Evolutionary conservation across 768 basidiomycete genomes (phyloP).

Genomic region (Pleurotus tuber-regium): DNA sequence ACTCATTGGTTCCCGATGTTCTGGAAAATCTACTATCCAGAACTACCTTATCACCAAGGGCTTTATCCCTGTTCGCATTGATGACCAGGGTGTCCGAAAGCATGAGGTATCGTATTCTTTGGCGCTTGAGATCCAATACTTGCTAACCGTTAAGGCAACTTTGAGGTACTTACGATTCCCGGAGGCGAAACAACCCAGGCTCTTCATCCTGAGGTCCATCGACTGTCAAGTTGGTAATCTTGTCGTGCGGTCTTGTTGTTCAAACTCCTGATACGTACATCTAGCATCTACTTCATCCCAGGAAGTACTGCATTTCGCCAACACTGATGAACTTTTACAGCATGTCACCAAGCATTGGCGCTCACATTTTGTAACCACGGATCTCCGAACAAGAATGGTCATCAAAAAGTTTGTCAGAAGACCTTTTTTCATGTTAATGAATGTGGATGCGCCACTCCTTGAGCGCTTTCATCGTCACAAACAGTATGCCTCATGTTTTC

Average conservation of each 20-base stretch:
- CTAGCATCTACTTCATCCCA: conserved; percentile 10
- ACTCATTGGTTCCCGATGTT: conserved; percentile 58
- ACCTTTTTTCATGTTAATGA: conserved; percentile 87
- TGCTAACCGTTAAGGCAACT: too few relatives aligned
- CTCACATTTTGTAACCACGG: conserved; percentile 75
- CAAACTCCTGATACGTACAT: conserved; percentile 10
- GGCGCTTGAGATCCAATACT: too few relatives aligned
- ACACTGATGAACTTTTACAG: conserved; percentile 56
- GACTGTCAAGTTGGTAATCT: too few relatives aligned
- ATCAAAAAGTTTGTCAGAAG: conserved; percentile 75
- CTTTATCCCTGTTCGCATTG: conserved; percentile 47
- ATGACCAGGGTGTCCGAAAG: too few relatives aligned
- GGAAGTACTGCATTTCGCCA: conserved; percentile 37
- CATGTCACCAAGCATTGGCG: conserved; percentile 84
- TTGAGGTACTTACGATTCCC: too few relatives aligned
- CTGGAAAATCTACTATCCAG: conserved; percentile 60
- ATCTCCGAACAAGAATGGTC: conserved; percentile 51
- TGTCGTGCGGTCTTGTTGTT: conserved; percentile 16
- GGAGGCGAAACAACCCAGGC: too few relatives aligned
- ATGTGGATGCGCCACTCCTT: conserved; percentile 78
- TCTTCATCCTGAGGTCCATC: background rate
- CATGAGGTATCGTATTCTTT: too few relatives aligned
- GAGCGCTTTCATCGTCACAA: conserved; percentile 62
- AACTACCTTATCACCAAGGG: conserved; percentile 61
- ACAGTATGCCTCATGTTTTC: conserved; percentile 34